Conservation (phyloP, 768 basidiomycete species). For the Pleurotus salmoneostramineus region DNA sequence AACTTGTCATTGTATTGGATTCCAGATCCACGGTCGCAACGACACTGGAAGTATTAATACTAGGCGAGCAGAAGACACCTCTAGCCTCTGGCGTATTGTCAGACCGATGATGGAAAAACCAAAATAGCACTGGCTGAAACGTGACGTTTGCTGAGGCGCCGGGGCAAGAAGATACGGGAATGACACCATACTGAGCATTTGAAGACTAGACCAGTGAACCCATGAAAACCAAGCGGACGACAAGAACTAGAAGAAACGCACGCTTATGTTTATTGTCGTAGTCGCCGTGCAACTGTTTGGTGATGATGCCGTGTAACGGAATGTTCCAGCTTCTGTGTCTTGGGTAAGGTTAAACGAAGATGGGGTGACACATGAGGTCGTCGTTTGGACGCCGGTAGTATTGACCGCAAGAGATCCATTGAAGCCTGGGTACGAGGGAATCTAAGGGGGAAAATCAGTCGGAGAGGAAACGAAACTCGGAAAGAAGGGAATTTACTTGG, state of each 20-base stretch:
- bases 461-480: background rate
- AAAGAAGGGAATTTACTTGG: constrained; percentile 24
- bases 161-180: constrained; percentile 27
- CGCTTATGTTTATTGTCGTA: constrained; percentile 32
- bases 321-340: constrained; percentile 10
- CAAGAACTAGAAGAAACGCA: constrained; percentile 13
- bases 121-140: constrained; percentile 62
- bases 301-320: constrained; percentile 41
- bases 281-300: constrained; percentile 39
- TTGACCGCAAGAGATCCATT: constrained; percentile 52
- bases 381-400: constrained; percentile 47
- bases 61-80: constrained; percentile 56
- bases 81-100: constrained; percentile 33
- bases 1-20: constrained; percentile 34
- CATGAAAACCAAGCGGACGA: background rate
- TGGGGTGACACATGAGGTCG: constrained; percentile 43
- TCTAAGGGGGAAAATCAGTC: constrained; percentile 23
- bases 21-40: constrained; percentile 38
- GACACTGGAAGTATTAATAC: constrained; percentile 40
- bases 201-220: constrained; percentile 24
- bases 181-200: constrained; percentile 47
- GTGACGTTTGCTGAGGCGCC: constrained; percentile 25
- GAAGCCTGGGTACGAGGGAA: constrained; percentile 34
- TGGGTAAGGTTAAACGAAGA: constrained; percentile 18
- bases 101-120: constrained; percentile 42